Evolutionary conservation across 2,329 filamentous ascomycete species (phyloP).

Genomic region (Clarireedia sp.): DNA sequence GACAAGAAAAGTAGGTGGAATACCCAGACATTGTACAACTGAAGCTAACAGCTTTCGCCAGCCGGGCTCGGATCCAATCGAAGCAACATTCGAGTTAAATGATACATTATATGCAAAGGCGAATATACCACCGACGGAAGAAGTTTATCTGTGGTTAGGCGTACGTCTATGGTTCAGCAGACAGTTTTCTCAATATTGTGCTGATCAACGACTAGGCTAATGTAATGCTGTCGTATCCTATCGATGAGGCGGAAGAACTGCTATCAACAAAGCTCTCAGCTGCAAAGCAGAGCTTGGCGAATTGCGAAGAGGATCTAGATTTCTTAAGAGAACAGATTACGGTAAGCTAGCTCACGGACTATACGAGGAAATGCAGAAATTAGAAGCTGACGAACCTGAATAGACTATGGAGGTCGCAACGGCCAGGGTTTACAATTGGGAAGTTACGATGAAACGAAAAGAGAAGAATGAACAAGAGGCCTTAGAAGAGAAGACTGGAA

Average conservation of each 20-base stretch:
- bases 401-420: conserved; percentile 81
- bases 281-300: conserved; percentile 71
- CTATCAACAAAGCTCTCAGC: conserved; percentile 69
- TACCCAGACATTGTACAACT: not conserved
- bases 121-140: conserved; percentile 69
- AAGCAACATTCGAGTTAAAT: conserved; percentile 93
- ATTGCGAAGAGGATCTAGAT: conserved; percentile 93
- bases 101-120: conserved; percentile 92
- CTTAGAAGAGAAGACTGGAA: conserved; percentile 26
- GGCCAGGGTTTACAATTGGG: conserved; percentile 98
- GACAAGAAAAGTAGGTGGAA: conserved; percentile 53
- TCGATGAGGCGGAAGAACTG: conserved; percentile 76
- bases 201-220: conserved; percentile 56
- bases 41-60: conserved; percentile 16
- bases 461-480: conserved; percentile 62
- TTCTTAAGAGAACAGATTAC: conserved; percentile 96
- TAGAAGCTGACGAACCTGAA: conserved; percentile 11
- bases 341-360: conserved; percentile 41
- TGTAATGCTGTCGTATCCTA: conserved; percentile 92
- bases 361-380: not conserved
- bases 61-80: conserved; percentile 56
- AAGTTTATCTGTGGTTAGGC: conserved; percentile 97
- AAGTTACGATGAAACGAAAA: conserved; percentile 90
- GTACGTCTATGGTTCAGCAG: conserved; percentile 39
- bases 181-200: conserved; percentile 5